These are phyloP conservation scores for Alternaria dauci DNA, from an alignment of 2,329 filamentous ascomycete genomes.

Conservation along the genomic window DNA sequence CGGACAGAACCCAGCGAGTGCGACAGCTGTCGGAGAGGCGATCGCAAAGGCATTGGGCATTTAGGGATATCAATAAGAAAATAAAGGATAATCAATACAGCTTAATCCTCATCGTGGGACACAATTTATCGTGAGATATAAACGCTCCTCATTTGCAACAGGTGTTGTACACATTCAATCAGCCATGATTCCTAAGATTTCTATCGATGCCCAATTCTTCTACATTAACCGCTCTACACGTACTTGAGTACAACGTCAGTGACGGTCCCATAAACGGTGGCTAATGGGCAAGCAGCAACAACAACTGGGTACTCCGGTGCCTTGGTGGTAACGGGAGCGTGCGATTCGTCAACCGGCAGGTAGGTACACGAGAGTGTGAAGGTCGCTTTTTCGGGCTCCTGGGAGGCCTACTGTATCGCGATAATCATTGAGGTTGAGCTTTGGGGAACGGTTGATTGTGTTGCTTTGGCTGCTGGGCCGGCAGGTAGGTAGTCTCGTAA, in stretches of 20 bases:
- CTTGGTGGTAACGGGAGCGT: conserved; percentile 4
- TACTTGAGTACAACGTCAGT: neutral
- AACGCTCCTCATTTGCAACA: neutral
- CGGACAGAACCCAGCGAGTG: conserved; percentile 59
- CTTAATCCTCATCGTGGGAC: neutral
- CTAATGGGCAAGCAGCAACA: conserved; percentile 6
- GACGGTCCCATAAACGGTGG: conserved; percentile 9
- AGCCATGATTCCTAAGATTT: neutral
- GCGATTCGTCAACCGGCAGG: conserved; percentile 1
- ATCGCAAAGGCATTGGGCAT: conserved; percentile 51
- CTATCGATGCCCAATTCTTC: neutral
- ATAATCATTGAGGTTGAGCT: no score
- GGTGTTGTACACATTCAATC: conserved; percentile 3
- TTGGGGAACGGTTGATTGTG: no score
- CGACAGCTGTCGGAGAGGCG: conserved; percentile 54
- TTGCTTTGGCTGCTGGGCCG: no score
- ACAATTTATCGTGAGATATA: neutral
- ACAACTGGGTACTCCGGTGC: conserved; percentile 6
- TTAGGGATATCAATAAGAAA: conserved; percentile 8
- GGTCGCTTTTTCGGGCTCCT: no score
- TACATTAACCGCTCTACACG: neutral
- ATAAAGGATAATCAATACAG: neutral
- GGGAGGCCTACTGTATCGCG: no score
- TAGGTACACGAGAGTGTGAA: no score
- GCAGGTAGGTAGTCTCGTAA: conserved; percentile 10